Percentiles rank a stretch among this genome's conserved stretches.
These are phyloP conservation scores for Phytophthora foliorum DNA, from an alignment of 352 stramenopile species.

Conservation along the genomic window DNA sequence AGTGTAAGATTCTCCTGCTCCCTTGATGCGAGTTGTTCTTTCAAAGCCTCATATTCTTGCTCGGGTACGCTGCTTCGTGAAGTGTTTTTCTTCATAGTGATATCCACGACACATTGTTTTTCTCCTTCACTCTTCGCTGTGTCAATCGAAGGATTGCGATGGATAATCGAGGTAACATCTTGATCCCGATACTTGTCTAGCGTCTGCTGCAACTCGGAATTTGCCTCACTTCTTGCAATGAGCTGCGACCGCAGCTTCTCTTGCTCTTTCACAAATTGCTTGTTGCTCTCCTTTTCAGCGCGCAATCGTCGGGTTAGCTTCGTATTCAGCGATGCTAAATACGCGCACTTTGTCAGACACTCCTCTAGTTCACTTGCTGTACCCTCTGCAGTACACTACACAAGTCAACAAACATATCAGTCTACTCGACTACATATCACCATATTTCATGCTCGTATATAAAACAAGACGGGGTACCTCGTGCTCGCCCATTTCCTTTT, in stretches of 20 bases:
- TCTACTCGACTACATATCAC: neutral
- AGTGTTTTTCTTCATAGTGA: neutral
- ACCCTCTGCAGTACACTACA: neutral
- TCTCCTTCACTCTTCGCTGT: neutral
- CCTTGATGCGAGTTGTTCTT: slow-evolving; percentile 35
- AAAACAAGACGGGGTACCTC: slow-evolving; percentile 11
- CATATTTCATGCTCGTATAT: neutral
- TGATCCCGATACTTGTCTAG: slow-evolving; percentile 17
- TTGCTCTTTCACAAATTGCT: slow-evolving; percentile 31
- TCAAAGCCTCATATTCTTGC: slow-evolving; percentile 21
- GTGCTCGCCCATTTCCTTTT: slow-evolving; percentile 9
- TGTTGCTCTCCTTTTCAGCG: slow-evolving; percentile 32
- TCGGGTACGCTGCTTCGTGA: neutral
- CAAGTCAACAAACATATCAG: neutral
- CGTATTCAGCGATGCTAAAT: slow-evolving; percentile 41
- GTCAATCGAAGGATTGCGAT: neutral
- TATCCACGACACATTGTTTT: neutral
- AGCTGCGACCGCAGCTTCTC: slow-evolving; percentile 35
- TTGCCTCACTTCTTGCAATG: slow-evolving; percentile 24
- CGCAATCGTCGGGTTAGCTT: slow-evolving; percentile 38
- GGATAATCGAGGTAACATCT: slow-evolving; percentile 1
- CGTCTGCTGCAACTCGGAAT: slow-evolving; percentile 23
- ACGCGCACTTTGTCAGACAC: slow-evolving; percentile 33
- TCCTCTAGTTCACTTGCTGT: slow-evolving; percentile 26
- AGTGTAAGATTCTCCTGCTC: slow-evolving; percentile 60